Base-by-base conservation (phyloP, 768 basidiomycete genomes). In the Leucogyrophana mollusca region DNA sequence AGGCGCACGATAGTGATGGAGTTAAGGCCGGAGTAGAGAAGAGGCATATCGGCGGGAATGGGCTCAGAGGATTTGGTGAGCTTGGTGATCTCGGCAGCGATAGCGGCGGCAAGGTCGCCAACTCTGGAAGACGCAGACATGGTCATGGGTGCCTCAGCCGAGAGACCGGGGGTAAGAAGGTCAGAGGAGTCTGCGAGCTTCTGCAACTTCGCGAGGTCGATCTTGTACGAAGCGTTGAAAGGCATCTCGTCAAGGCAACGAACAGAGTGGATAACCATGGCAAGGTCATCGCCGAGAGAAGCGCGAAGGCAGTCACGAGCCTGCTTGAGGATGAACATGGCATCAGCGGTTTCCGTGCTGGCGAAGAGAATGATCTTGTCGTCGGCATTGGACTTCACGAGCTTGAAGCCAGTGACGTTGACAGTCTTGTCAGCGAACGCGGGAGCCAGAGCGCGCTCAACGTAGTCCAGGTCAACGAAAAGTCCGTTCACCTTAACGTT, bases 1-100 rank as follows among this genome's bases (percentile, higher is more conserved):
- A 69, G 53, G 24, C 57, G 54, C 16, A 61, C 56, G 6, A 64
- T 52, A 5, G 60, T 65, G 49, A 57, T 57, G 32, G 64, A 59
- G 27, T 64, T 63, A 37, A 70, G 62, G 34, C 65, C 66, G 0
- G 61, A 56, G 47, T 63, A 60, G 25, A 63, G 55, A 21, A 71
- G 59, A 2, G 69, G 60, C 23, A 53, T 55, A 52, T 67, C 63
- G 37, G 55, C 58, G 9, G 59, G 55, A 23, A 70, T 32, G 13
- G 58, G 43, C 14, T 55, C 54, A 4, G 47, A 47, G 30, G 63
- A 55, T 46, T 63, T 63, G 49, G 60, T 60, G 23, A 71, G 49
- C 34, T 47, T 54, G 2, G 62, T 51, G 11, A 69, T 58, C 51
- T 68, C 60, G 27, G 62, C 54, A n/a, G 65, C 59, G 20, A 71